These are phyloP conservation scores for Carpediemonas membranifera DNA, from an alignment of 78 protist genomes.

Conservation along the genomic window DNA sequence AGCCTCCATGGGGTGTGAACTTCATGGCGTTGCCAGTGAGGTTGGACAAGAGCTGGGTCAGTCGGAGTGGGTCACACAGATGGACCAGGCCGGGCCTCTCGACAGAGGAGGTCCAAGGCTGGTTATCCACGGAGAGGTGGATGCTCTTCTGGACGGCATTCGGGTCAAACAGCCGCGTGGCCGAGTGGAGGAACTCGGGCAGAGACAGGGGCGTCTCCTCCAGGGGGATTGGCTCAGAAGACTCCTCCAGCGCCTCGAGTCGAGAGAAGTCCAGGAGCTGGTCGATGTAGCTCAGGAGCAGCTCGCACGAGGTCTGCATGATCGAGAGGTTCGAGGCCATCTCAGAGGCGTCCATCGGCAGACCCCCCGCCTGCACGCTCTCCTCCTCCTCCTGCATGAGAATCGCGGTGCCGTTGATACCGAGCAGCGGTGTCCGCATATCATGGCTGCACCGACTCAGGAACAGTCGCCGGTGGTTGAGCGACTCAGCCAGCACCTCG, in stretches of 20 bases:
- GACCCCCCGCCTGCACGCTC: slow-evolving; percentile 31
- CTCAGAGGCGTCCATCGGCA: too few species aligned
- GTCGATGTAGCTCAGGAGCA: slow-evolving; percentile 43
- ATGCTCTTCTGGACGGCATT: slow-evolving; percentile 33
- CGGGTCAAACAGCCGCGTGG: slow-evolving; percentile 32
- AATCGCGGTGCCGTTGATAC: slow-evolving; percentile 36
- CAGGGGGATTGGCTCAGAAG: too few species aligned
- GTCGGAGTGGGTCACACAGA: slow-evolving; percentile 49
- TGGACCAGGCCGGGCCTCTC: too few species aligned
- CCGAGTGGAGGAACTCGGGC: slow-evolving; percentile 30
- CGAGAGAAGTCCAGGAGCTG: slow-evolving; percentile 45
- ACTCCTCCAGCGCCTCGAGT: slow-evolving; percentile 40
- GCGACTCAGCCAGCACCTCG: too few species aligned
- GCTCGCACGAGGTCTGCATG: slow-evolving; percentile 35
- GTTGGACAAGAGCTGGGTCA: slow-evolving; percentile 42
- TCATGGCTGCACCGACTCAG: slow-evolving; percentile 36
- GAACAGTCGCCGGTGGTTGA: too few species aligned
- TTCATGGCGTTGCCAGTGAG: slow-evolving; percentile 51
- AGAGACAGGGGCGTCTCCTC: slow-evolving; percentile 30
- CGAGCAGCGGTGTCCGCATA: slow-evolving; percentile 39
- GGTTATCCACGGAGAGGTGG: slow-evolving; percentile 10
- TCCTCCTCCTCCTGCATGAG: slow-evolving; percentile 23
- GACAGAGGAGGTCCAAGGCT: too few species aligned
- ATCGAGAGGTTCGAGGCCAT: too few species aligned
- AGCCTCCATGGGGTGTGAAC: slow-evolving; percentile 42